Conservation (phyloP, 306 rosid genomes). For the Elaeagnus macrophylla region DNA sequence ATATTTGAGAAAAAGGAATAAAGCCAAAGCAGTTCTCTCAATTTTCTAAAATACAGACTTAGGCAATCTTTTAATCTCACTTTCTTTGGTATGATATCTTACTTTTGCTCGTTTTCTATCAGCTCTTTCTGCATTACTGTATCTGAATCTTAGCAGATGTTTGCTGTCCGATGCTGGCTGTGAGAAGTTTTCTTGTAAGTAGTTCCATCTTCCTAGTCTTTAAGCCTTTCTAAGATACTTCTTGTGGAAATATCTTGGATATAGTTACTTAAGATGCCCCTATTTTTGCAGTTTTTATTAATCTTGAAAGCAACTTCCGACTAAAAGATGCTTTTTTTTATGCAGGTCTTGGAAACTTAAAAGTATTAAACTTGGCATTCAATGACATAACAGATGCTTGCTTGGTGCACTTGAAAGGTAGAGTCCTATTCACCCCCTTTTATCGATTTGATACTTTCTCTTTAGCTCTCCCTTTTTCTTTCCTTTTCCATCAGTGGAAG, state of each 20-base stretch:
- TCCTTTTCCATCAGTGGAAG: slow-evolving; percentile 4
- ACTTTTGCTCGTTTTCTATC: slow-evolving; percentile 21
- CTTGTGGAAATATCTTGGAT: background rate
- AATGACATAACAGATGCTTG: slow-evolving; percentile 58
- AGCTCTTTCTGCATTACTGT: slow-evolving; percentile 56
- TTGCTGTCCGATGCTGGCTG: slow-evolving; percentile 54
- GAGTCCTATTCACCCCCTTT: slow-evolving; percentile 3
- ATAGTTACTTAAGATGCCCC: slow-evolving; percentile 7
- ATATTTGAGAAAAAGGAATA: background rate
- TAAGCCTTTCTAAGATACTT: slow-evolving; percentile 8
- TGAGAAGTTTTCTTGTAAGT: slow-evolving; percentile 73
- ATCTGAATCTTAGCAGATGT: slow-evolving; percentile 82
- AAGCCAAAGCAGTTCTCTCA: background rate
- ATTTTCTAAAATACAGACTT: background rate
- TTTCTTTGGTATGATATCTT: slow-evolving; percentile 24
- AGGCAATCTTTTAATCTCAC: slow-evolving; percentile 1
- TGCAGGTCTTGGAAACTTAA: slow-evolving; percentile 68
- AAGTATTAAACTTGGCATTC: slow-evolving; percentile 73
- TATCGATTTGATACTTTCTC: background rate
- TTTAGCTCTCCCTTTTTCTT: background rate
- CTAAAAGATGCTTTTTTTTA: slow-evolving; percentile 7
- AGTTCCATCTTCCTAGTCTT: background rate
- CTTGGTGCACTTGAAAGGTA: slow-evolving; percentile 78
- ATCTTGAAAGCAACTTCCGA: slow-evolving; percentile 3
- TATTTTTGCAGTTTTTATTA: background rate